A percentile compares a stretch with the other conserved stretches of the same genome.
Evolutionary conservation across 768 basidiomycete species (phyloP).

Genomic region (Tephrocybe sp.): DNA sequence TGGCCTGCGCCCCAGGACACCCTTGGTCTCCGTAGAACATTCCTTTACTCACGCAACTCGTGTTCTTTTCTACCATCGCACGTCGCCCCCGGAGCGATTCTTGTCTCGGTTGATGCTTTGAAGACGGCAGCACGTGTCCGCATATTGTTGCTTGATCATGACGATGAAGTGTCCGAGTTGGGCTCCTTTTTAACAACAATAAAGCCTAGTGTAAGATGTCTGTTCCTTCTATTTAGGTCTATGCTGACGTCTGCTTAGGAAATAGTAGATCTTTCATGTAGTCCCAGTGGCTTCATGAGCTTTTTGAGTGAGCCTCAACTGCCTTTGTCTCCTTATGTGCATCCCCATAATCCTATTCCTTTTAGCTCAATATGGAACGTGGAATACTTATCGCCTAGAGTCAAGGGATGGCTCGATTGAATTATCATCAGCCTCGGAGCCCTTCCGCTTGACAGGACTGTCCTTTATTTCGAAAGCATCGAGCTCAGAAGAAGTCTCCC

Average conservation of each 20-base stretch:
- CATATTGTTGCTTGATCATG: slow-evolving; percentile 32
- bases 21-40: slow-evolving; percentile 21
- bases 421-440: slow-evolving; percentile 22
- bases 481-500: slow-evolving; percentile 26
- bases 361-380: slow-evolving; percentile 45
- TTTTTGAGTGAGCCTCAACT: slow-evolving; percentile 48
- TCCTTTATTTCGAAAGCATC: slow-evolving; percentile 25
- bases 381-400: slow-evolving; percentile 38
- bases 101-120: slow-evolving; percentile 24
- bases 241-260: slow-evolving; percentile 27
- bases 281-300: slow-evolving; percentile 47
- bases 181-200: slow-evolving; percentile 29
- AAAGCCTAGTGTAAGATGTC: slow-evolving; percentile 27
- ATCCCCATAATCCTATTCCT: not conserved
- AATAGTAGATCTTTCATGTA: slow-evolving; percentile 41
- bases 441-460: slow-evolving; percentile 31
- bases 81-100: slow-evolving; percentile 23
- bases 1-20: slow-evolving; percentile 14
- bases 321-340: not conserved
- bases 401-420: slow-evolving; percentile 22
- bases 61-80: slow-evolving; percentile 29
- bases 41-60: slow-evolving; percentile 27
- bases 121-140: slow-evolving; percentile 24
- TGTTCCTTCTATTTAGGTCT: not conserved
- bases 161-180: slow-evolving; percentile 29